Conservation (phyloP, 2,329 filamentous ascomycete species). For the Dryadomyces quercus-mongolicae region DNA sequence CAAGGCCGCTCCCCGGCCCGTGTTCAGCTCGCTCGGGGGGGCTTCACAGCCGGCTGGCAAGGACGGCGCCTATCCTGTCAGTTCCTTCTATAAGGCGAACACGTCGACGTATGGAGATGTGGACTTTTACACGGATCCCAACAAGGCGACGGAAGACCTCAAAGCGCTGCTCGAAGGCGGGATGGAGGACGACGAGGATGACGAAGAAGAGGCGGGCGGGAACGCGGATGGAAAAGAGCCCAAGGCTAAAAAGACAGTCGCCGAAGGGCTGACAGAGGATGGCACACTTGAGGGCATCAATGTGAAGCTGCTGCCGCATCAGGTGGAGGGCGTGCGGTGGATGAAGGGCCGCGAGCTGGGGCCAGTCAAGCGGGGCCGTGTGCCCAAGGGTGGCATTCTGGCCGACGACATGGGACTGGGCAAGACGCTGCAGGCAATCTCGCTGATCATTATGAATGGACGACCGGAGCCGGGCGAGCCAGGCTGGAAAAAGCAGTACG, state of each 20-base stretch:
- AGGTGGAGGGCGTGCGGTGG: constrained; percentile 88
- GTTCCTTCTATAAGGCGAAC: constrained; percentile 11
- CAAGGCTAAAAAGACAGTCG: constrained; percentile 32
- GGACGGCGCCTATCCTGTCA: constrained; percentile 10
- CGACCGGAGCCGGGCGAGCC: constrained; percentile 49
- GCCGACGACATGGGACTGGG: constrained; percentile 97
- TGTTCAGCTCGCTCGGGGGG: constrained; percentile 31
- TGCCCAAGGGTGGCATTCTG: constrained; percentile 87
- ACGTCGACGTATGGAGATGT: constrained; percentile 6
- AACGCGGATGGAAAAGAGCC: constrained; percentile 1
- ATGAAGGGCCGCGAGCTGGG: constrained; percentile 90
- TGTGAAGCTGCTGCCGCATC: constrained; percentile 83
- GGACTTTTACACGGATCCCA: constrained; percentile 52
- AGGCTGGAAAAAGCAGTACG: constrained; percentile 55
- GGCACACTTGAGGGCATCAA: constrained; percentile 63
- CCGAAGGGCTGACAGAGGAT: constrained; percentile 38
- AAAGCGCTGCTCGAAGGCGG: constrained; percentile 75
- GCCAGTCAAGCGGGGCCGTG: constrained; percentile 63
- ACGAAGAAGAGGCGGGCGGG: constrained; percentile 24
- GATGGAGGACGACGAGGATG: constrained; percentile 61
- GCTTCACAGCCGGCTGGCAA: constrained; percentile 12
- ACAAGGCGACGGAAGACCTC: constrained; percentile 61
- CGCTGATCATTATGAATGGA: constrained; percentile 73
- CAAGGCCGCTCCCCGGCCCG: constrained; percentile 30
- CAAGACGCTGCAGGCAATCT: constrained; percentile 90